Evolutionary conservation across 2,329 filamentous ascomycete genomes (phyloP).

Genomic region (Saccharata proteae): DNA sequence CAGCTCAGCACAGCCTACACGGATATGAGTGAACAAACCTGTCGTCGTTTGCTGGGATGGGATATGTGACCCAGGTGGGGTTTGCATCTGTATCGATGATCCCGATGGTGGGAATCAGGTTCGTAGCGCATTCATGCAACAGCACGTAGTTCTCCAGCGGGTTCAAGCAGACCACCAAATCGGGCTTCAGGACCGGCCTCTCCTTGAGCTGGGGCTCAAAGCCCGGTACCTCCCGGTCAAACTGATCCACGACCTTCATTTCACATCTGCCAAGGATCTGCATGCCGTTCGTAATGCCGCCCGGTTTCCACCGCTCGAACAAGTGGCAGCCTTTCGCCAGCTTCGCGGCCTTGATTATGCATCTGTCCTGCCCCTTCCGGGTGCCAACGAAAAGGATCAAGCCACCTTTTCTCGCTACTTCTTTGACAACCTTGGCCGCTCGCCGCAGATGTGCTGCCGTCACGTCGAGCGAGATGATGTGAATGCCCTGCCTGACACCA

Average conservation of each 20-base stretch:
- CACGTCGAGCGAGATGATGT: slow-evolving; percentile 84
- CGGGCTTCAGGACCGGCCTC: slow-evolving; percentile 61
- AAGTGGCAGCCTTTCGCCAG: slow-evolving; percentile 72
- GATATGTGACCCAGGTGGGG: slow-evolving; percentile 89
- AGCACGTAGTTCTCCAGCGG: slow-evolving; percentile 84
- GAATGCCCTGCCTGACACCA: slow-evolving; percentile 74
- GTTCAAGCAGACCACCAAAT: slow-evolving; percentile 86
- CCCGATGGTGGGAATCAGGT: slow-evolving; percentile 86
- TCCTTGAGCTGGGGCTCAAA: slow-evolving; percentile 55
- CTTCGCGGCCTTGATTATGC: slow-evolving; percentile 69
- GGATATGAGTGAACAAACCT: slow-evolving; percentile 37
- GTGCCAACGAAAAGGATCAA: slow-evolving; percentile 87
- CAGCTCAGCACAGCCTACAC: neutral
- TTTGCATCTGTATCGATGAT: slow-evolving; percentile 89
- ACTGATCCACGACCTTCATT: slow-evolving; percentile 64
- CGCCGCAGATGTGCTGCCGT: slow-evolving; percentile 85
- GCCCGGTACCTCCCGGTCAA: slow-evolving; percentile 51
- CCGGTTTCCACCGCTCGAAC: slow-evolving; percentile 87
- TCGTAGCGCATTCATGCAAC: slow-evolving; percentile 79
- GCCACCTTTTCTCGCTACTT: slow-evolving; percentile 70
- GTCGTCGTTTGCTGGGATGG: slow-evolving; percentile 94
- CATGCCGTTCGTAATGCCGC: slow-evolving; percentile 83
- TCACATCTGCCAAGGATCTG: slow-evolving; percentile 63
- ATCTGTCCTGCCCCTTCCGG: slow-evolving; percentile 64
- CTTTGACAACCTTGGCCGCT: slow-evolving; percentile 82